Conservation (phyloP, 495 filamentous ascomycete genomes). For the Jackrogersella minutella region DNA sequence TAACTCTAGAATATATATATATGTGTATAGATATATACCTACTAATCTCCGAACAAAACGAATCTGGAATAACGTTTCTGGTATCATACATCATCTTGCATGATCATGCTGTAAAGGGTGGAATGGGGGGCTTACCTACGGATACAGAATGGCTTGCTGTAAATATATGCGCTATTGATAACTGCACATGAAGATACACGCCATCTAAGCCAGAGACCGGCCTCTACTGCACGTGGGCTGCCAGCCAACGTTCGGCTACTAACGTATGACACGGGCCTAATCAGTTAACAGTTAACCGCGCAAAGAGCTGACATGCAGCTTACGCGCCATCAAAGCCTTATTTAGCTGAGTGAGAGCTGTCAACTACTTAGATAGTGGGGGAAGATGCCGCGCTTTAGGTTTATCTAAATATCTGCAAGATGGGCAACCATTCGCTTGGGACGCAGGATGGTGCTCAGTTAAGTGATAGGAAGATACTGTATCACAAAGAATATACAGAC, state of each 20-base stretch:
- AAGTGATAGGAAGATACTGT: neutral
- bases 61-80: conserved; percentile 12
- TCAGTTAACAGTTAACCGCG: neutral
- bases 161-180: conserved; percentile 13
- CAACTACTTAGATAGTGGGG: neutral
- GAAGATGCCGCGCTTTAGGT: neutral
- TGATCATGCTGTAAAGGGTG: conserved; percentile 10
- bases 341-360: conserved; percentile 20
- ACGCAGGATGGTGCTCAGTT: conserved; percentile 16
- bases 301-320: conserved; percentile 10
- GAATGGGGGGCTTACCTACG: neutral
- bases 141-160: conserved; percentile 5
- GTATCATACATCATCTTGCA: conserved; percentile 25
- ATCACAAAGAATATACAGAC: neutral
- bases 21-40: neutral
- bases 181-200: conserved; percentile 7
- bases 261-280: conserved; percentile 8
- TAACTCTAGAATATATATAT: neutral
- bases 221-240: conserved; percentile 21
- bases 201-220: conserved; percentile 3
- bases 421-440: conserved; percentile 19
- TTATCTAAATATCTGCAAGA: conserved; percentile 16
- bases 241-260: conserved; percentile 13
- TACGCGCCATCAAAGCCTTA: conserved; percentile 26
- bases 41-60: neutral